A percentile compares a stretch with the other conserved stretches of the same genome.
Evolutionary conservation across 345 rosid genomes (phyloP).

Genomic region (Punica granatum): DNA sequence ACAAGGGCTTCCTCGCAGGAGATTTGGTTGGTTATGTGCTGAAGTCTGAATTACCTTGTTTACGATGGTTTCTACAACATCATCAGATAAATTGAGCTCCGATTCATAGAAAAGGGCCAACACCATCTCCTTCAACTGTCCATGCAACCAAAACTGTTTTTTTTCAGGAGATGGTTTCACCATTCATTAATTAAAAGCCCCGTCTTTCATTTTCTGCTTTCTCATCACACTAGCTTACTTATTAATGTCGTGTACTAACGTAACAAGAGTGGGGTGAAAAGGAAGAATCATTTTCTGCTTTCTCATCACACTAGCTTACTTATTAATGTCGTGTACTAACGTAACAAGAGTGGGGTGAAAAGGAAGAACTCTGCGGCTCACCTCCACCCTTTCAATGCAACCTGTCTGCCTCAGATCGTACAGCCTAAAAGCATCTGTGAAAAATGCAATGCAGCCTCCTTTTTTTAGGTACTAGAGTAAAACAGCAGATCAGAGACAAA

Average conservation of each 20-base stretch:
- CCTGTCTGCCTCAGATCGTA: constrained; percentile 28
- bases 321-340: no score
- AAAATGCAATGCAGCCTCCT: background rate
- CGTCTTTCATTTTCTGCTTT: no score
- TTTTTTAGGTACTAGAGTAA: background rate
- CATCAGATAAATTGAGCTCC: constrained; percentile 35
- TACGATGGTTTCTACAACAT: constrained; percentile 20
- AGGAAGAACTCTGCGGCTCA: constrained; percentile 4
- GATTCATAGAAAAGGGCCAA: constrained; percentile 37
- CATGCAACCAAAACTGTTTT: background rate
- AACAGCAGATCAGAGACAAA: background rate
- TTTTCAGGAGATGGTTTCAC: background rate
- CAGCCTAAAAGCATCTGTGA: constrained; percentile 21
- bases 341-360: background rate
- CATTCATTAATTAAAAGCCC: background rate
- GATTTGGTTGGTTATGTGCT: background rate
- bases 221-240: no score
- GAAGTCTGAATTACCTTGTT: constrained; percentile 15
- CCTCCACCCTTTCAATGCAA: constrained; percentile 26
- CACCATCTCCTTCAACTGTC: constrained; percentile 31
- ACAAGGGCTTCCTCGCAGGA: no score
- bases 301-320: no score
- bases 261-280: background rate
- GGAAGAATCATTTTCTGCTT: background rate
- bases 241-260: no score